Evolutionary conservation across 306 rosid genomes (phyloP), one percentile per base, ranked within the genome.

Genomic region (Oemleria cerasiformis): DNA sequence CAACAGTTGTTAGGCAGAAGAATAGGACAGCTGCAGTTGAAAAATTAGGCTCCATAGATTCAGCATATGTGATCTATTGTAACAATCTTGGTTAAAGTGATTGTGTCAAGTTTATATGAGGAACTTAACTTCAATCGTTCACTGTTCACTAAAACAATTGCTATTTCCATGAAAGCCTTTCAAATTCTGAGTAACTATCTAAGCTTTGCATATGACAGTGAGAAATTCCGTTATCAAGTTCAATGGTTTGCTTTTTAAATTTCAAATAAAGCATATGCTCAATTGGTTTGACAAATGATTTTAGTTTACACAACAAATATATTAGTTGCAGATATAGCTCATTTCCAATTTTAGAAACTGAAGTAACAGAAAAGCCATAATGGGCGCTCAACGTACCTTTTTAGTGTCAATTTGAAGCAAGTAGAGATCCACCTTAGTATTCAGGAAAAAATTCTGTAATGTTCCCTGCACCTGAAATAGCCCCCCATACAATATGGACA

Each of bases 401-500:
- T 78, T 86, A 40, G 89, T 87, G 65, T 88, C 93, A 64, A 93
- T 84, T 64, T 93, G 98, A 74, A 93, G 96, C 53, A 87, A 79
- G 86, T 91, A 91, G 61, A 91, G 90, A 48, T 86, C 91, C 66
- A 8, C 78, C 53, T 87, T 84, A 42, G 75, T 48, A 63, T 85
- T 84, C 72, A 77, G 75, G 82, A 80, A 91, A 70, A 88, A 94
- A 13, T 79, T 91, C 53, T 91, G 85, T 16, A 91, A 75, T 0
- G 92, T 87, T 67, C 85, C 43, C 44, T 70, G 85, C 54, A 94
- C 96, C 97, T 94, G 88, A 79, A 36, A 57, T 16, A 53, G 42
- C 47, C 21, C 43, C 2, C 36, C 36, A 30, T 30, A 65, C 4
- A 7, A 16, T 25, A 7, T 34, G 10, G 17, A 30, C 34, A 67